Evolutionary conservation across 495 filamentous ascomycete genomes (phyloP), one percentile per base, ranked within the genome.

Genomic region (Talaromyces wortmannii): DNA sequence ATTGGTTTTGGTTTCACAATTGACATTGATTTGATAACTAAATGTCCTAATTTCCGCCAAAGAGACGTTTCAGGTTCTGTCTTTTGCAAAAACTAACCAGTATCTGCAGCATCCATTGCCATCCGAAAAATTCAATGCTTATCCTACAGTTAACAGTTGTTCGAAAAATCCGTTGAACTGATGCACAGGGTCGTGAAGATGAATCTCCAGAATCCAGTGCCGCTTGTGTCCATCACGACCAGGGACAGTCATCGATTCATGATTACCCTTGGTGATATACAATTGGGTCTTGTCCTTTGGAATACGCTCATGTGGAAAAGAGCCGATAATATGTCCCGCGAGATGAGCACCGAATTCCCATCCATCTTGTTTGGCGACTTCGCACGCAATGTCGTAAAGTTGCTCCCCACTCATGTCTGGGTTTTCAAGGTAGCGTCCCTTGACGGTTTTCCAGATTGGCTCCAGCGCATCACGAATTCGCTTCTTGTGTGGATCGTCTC

Each of bases 151-250:
- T 57, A 79, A 60, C 17, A 79, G 65, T 54, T 78, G 65, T 58
- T 79, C 75, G 46, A 57, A 67, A 53, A 78, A 79, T 11, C 60
- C 76, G 4, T 65, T 71, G 52, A 70, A 67, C 8, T 64, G 52
- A n/a, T 57, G 62, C 6, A 40, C 67, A 0, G 50, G 60, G 58
- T 80, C 71, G 33, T 68, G 68, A 15, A 79, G 67, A 63, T 80
- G 74, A 55, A 80, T 74, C 59, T 80, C 74, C 60, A 78, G 50
- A 58, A 79, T 78, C 74, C 76, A 80, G 65, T 78, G 76, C 46
- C 72, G 53, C 59, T 64, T 68, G 30, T 66, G 57, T 5, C 75
- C 76, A 59, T 76, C 66, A 52, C 64, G 64, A 15, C 70, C 73
- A 8, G 57, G 52, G 6, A 31, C 33, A 46, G 55, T 68, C 71